Evolutionary conservation across 2,329 filamentous ascomycete species (phyloP).

Genomic region (Aspergillus neotritici): DNA sequence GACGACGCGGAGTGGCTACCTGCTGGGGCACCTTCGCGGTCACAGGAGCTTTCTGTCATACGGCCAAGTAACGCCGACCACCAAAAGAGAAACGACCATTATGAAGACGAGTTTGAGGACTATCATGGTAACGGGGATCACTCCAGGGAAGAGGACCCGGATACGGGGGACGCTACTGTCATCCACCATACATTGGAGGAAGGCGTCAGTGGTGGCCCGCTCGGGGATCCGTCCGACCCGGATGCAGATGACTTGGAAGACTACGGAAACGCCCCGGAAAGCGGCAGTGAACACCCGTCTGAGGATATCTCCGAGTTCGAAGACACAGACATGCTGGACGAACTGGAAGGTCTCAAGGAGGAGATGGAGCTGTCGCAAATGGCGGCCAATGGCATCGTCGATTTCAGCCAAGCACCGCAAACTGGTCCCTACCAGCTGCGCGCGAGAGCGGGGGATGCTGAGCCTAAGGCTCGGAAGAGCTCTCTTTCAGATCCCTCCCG

Average conservation of each 20-base stretch:
- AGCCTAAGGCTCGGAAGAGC: conserved; percentile 6
- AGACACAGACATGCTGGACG: conserved; percentile 38
- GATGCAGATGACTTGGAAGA: too few relatives aligned
- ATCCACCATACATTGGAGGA: conserved; percentile 30
- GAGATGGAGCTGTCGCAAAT: conserved; percentile 34
- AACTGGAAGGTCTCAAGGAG: conserved; percentile 41
- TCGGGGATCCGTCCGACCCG: too few relatives aligned
- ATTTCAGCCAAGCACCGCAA: conserved; percentile 7
- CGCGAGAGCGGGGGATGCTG: conserved; percentile 5
- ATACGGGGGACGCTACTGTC: conserved; percentile 32
- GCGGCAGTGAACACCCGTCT: conserved; percentile 16
- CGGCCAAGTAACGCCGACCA: conserved; percentile 2
- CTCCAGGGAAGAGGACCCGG: conserved; percentile 18
- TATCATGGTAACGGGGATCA: conserved; percentile 18
- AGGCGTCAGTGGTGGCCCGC: conserved; percentile 2
- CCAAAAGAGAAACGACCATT: conserved; percentile 17
- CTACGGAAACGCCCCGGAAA: conserved; percentile 15
- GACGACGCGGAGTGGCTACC: conserved; percentile 29
- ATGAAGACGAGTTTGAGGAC: conserved; percentile 21
- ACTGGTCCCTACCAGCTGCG: conserved; percentile 9
- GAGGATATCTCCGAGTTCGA: conserved; percentile 24
- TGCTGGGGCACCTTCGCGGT: conserved; percentile 14
- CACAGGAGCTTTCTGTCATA: conserved; percentile 24
- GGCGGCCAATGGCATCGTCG: conserved; percentile 15
- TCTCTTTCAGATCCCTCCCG: conserved; percentile 18